Percentiles rank a stretch among this genome's conserved stretches.
These are phyloP conservation scores for Leishmania lainsoni DNA, from an alignment of 208 protist species.

Conservation along the genomic window DNA sequence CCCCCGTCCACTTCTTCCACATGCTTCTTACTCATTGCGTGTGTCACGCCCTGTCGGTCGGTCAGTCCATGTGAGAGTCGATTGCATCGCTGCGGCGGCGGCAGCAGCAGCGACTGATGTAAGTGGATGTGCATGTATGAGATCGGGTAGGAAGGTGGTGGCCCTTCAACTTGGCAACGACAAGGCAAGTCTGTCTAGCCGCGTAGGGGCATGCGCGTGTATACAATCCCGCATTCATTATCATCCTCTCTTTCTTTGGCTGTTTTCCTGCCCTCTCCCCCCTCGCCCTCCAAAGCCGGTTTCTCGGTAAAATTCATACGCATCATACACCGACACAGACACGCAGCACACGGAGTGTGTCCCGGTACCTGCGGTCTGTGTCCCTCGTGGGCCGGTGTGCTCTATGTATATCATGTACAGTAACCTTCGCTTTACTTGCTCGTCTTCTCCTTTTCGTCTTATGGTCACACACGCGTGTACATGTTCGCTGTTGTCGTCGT, in stretches of 20 bases:
- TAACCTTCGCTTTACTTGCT: constrained; percentile 1
- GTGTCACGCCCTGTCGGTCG: background rate
- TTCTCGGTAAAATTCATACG: too few species aligned
- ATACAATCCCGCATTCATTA: too few species aligned
- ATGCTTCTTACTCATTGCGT: background rate
- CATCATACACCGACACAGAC: too few species aligned
- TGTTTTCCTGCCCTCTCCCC: background rate
- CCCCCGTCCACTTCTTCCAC: background rate
- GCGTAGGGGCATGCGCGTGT: too few species aligned
- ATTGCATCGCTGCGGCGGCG: too few species aligned
- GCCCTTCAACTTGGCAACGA: background rate
- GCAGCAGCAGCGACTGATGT: background rate
- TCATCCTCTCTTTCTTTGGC: background rate
- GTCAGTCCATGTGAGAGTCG: background rate
- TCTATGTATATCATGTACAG: background rate
- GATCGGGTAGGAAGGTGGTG: background rate
- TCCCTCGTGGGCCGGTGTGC: too few species aligned
- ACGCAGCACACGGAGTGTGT: too few species aligned
- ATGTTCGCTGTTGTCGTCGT: background rate
- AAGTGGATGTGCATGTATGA: background rate
- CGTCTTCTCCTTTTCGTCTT: constrained; percentile 10
- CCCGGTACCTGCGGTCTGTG: too few species aligned
- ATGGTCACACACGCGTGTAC: background rate
- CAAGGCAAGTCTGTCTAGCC: background rate
- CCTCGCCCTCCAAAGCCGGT: background rate